Evolutionary conservation across 257 asterid species (phyloP), one percentile per base, ranked within the genome.

Genomic region (Linaria vulgaris): DNA sequence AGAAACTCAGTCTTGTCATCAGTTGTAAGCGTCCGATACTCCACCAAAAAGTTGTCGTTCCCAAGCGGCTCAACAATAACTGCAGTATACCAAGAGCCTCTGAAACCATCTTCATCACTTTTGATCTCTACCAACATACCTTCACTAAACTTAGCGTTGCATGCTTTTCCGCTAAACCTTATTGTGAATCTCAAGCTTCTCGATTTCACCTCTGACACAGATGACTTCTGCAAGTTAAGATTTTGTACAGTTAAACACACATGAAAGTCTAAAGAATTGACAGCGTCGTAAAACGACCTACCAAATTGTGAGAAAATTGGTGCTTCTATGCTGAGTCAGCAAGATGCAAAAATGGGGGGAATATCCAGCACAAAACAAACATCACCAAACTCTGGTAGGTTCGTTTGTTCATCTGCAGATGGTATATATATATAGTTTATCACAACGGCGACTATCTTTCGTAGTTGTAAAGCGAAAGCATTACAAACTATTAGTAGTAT

Each of bases 71-170:
- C 61, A 24, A 80, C 65, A 25, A 85, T 66, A 48, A 78, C 69
- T 24, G 85, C 87, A 12, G 69, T 19, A 60, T 74, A 80, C 83
- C 84, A 78, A 49, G 84, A 79, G 39, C 78, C 84, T 52, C 50
- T 52, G 61, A 48, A 78, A 57, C 74, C 79, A 41, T 60, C 69
- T 50, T 43, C 54, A 9, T 61, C 59, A 22, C 84, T 62, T 49
- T 56, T 76, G 38, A 82, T 83, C 83, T 82, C 90, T 64, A 83
- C 87, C 67, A 57, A 19, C 80, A 73, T 80, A 39, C 85, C 89
- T 25, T 80, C 61, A 7, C 27, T 44, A 37, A 78, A 79, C 49
- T 37, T 68, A 22, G 48, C 59, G 65, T 23, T 58, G 15, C 66
- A 38, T 54, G 54, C 19, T 70, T 55, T 70, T 41, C 46, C 13